phyloP scores from a whole-genome alignment of 2,329 filamentous ascomycete species.

The Sporothrix schenckii region DNA sequence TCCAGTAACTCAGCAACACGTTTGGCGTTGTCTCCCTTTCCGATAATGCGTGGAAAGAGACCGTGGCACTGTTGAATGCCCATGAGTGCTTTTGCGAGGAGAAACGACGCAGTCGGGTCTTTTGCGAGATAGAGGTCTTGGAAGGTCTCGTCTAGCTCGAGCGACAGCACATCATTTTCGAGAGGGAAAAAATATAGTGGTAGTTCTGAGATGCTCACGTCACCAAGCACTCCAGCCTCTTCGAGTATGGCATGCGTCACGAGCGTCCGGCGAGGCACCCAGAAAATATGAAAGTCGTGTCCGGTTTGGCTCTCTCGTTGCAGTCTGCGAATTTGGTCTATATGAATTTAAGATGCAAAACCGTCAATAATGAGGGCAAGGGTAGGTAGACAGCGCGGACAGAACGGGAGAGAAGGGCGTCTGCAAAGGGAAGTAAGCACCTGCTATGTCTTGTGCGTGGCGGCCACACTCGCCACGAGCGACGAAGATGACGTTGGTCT shows the following conservation, averaged over 20 bases:
- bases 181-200: slow-evolving; percentile 88
- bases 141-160: slow-evolving; percentile 88
- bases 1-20: slow-evolving; percentile 82
- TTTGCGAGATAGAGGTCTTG: slow-evolving; percentile 85
- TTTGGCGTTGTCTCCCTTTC: slow-evolving; percentile 93
- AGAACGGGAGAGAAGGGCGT: background rate
- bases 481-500: slow-evolving; percentile 93
- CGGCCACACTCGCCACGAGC: slow-evolving; percentile 85
- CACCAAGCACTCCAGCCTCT: slow-evolving; percentile 88
- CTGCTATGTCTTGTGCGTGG: slow-evolving; percentile 82
- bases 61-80: slow-evolving; percentile 88
- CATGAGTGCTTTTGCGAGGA: slow-evolving; percentile 92
- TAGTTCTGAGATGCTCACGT: slow-evolving; percentile 85
- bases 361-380: background rate
- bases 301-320: slow-evolving; percentile 84
- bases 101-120: slow-evolving; percentile 86
- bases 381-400: background rate
- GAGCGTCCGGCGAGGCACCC: slow-evolving; percentile 88
- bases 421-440: slow-evolving; percentile 52
- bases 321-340: slow-evolving; percentile 88
- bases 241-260: slow-evolving; percentile 91
- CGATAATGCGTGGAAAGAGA: slow-evolving; percentile 89
- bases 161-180: slow-evolving; percentile 85
- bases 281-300: slow-evolving; percentile 96
- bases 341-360: slow-evolving; percentile 23